These are phyloP conservation scores for Saccharomyces pastorianus DNA, from an alignment of 1,139 yeast species.

Conservation along the genomic window DNA sequence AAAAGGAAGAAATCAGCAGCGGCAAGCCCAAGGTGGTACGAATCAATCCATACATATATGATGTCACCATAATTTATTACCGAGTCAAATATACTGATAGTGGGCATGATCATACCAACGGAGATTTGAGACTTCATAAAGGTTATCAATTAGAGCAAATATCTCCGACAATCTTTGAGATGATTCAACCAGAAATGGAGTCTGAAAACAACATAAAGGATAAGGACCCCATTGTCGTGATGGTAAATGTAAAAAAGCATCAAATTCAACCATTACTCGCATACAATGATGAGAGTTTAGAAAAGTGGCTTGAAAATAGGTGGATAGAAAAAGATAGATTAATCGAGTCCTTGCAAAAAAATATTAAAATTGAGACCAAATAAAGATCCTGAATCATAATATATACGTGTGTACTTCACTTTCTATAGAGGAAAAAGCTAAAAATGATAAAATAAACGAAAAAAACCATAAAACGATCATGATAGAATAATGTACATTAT, in stretches of 20 bases:
- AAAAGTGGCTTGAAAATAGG: slow-evolving; percentile 60
- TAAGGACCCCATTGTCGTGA: slow-evolving; percentile 37
- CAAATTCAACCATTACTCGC: slow-evolving; percentile 43
- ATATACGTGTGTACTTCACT: neutral
- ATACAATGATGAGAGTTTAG: slow-evolving; percentile 43
- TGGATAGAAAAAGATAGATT: slow-evolving; percentile 65
- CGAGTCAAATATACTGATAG: slow-evolving; percentile 22
- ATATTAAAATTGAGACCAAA: slow-evolving; percentile 21
- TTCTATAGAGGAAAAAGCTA: neutral
- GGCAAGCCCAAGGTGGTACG: neutral
- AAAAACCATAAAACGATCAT: slow-evolving; percentile 2
- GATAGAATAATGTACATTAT: slow-evolving; percentile 1
- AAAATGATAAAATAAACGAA: neutral
- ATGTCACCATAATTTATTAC: slow-evolving; percentile 43
- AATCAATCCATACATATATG: slow-evolving; percentile 35
- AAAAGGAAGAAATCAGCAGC: neutral
- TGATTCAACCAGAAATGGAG: slow-evolving; percentile 36
- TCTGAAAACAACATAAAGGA: slow-evolving; percentile 10
- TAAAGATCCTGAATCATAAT: neutral
- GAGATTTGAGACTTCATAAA: slow-evolving; percentile 15
- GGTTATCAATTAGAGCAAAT: slow-evolving; percentile 32
- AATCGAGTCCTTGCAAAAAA: slow-evolving; percentile 33
- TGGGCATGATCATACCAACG: slow-evolving; percentile 19
- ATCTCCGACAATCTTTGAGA: slow-evolving; percentile 49
- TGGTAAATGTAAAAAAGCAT: slow-evolving; percentile 44